phyloP scores from a whole-genome alignment of 2,329 filamentous ascomycete species.

The Botryotinia narcissicola region DNA sequence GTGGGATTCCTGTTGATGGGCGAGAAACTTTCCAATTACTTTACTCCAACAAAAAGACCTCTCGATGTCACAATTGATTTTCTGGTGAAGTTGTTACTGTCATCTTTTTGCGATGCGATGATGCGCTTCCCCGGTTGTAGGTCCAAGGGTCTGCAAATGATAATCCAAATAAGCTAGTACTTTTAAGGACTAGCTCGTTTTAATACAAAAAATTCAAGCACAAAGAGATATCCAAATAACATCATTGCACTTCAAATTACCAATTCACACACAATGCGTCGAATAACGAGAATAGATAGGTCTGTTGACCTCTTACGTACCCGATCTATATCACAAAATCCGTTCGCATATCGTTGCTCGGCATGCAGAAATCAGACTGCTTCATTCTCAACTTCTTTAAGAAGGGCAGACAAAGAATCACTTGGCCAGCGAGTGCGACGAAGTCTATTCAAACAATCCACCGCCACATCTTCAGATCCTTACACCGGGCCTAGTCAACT shows the following conservation, averaged over 20 bases:
- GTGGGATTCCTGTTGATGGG: not conserved
- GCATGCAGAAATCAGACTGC: slow-evolving; percentile 32
- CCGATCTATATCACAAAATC: slow-evolving; percentile 17
- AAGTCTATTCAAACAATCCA: slow-evolving; percentile 50
- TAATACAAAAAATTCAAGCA: slow-evolving; percentile 25
- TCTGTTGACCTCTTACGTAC: slow-evolving; percentile 34
- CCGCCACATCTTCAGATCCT: slow-evolving; percentile 48
- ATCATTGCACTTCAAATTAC: slow-evolving; percentile 1
- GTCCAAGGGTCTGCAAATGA: not conserved
- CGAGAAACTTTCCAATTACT: not conserved
- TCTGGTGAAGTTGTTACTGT: not conserved
- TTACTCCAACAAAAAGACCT: not conserved
- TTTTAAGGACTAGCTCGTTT: slow-evolving; percentile 7
- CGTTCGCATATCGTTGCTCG: slow-evolving; percentile 30
- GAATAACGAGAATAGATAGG: slow-evolving; percentile 36
- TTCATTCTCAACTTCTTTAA: slow-evolving; percentile 35
- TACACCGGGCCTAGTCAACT: slow-evolving; percentile 42
- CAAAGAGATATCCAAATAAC: slow-evolving; percentile 17
- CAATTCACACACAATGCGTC: slow-evolving; percentile 33
- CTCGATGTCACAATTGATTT: not conserved
- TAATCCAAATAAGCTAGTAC: slow-evolving; percentile 22
- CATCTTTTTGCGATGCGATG: not conserved
- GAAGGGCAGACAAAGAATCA: slow-evolving; percentile 29
- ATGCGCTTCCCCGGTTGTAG: slow-evolving; percentile 2
- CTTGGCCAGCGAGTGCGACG: slow-evolving; percentile 47